A percentile compares a stretch with the other conserved stretches of the same genome.
Conservation (phyloP, 208 protist genomes). For the Trichomonas vaginalis region DNA sequence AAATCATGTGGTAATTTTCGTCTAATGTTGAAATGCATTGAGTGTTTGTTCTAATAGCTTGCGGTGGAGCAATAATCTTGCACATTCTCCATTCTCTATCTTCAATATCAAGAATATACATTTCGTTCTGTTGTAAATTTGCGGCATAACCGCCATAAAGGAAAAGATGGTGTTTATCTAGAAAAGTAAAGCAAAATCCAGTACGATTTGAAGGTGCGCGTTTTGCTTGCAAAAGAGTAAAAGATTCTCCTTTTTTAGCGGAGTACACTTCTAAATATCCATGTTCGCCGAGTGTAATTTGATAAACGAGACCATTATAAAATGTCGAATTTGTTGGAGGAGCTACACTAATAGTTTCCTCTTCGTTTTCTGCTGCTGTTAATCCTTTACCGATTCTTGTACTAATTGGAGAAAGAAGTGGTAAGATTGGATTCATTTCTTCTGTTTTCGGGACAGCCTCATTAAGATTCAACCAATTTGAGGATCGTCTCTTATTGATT, state of each 20-base stretch:
- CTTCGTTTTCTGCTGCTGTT: background rate
- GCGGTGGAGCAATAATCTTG: background rate
- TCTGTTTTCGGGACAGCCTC: background rate
- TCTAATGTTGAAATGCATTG: background rate
- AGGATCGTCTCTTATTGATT: background rate
- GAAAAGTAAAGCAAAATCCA: background rate
- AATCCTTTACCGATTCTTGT: background rate
- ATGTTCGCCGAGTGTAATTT: background rate
- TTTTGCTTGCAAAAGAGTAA: background rate
- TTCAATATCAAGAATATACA: background rate
- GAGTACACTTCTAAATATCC: background rate
- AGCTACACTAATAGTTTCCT: background rate
- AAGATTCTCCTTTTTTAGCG: background rate
- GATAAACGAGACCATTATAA: background rate
- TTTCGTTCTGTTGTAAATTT: background rate
- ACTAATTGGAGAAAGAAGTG: background rate
- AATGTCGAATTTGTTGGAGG: background rate
- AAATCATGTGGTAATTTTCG: background rate
- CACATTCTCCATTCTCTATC: background rate
- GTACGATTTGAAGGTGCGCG: background rate
- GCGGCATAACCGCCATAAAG: background rate
- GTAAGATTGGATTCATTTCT: background rate
- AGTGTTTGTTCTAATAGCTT: background rate
- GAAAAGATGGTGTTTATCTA: background rate
- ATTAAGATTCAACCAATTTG: background rate